A percentile compares a stretch with the other conserved stretches of the same genome.
Conservation (phyloP, 202 grass and related monocot genomes). For the Schoenoplectus tabernaemontani region DNA sequence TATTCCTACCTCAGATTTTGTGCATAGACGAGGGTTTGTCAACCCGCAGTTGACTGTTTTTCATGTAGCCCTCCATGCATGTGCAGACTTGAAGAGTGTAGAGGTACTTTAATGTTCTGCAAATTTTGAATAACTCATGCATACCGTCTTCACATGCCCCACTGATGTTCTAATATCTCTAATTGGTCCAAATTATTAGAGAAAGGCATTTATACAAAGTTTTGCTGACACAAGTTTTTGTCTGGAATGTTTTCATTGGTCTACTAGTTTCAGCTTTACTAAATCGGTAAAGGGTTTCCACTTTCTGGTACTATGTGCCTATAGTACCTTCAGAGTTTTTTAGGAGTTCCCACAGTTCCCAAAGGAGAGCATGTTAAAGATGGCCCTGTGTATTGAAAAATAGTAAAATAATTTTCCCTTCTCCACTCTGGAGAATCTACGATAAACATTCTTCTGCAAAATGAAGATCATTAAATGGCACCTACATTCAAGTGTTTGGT, state of each 20-base stretch:
- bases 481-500: not conserved
- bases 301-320: not conserved
- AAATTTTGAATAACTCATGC: not conserved
- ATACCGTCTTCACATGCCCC: not conserved
- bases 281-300: not conserved
- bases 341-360: not conserved
- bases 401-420: not conserved
- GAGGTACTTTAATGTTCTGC: conserved; percentile 38
- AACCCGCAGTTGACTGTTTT: conserved; percentile 60
- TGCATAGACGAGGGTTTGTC: conserved; percentile 63
- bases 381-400: not conserved
- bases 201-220: not conserved
- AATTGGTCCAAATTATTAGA: not conserved
- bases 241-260: not conserved
- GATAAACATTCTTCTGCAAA: not conserved
- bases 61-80: conserved; percentile 89
- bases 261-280: not conserved
- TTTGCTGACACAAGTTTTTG: not conserved
- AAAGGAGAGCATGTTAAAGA: not conserved
- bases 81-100: conserved; percentile 81
- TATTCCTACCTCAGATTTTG: conserved; percentile 84
- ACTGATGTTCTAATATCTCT: not conserved
- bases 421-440: not conserved
- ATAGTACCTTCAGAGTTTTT: not conserved
- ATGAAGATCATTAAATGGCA: not conserved